phyloP scores from a whole-genome alignment of 306 rosid genomes.

The Pueraria montana region DNA sequence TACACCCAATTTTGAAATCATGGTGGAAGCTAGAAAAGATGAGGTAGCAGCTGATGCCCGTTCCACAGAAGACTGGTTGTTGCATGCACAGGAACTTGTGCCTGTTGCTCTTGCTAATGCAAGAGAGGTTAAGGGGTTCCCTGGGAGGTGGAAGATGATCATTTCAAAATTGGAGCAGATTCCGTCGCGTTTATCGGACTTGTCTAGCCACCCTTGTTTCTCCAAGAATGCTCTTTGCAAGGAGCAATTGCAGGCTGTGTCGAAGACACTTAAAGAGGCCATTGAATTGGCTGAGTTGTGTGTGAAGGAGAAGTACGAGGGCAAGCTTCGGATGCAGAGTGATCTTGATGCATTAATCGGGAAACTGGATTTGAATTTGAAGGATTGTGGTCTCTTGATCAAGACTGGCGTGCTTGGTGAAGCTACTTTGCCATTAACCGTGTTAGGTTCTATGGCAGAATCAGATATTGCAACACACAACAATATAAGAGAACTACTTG shows the following conservation, averaged over 20 bases:
- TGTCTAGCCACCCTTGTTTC: constrained; percentile 97
- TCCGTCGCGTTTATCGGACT: constrained; percentile 79
- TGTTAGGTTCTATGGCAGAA: constrained; percentile 56
- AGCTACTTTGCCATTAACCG: constrained; percentile 66
- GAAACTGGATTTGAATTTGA: constrained; percentile 83
- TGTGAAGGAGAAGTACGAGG: constrained; percentile 77
- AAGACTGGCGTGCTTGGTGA: constrained; percentile 95
- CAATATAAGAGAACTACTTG: constrained; percentile 78
- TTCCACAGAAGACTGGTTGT: constrained; percentile 78
- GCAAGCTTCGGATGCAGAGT: constrained; percentile 94
- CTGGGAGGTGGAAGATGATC: constrained; percentile 90
- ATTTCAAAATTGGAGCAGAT: constrained; percentile 83
- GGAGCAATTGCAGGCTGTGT: constrained; percentile 92
- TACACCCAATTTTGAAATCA: constrained; percentile 52
- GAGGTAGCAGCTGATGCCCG: constrained; percentile 42
- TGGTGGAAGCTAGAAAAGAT: constrained; percentile 70
- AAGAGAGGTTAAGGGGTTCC: constrained; percentile 77
- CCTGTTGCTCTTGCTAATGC: constrained; percentile 76
- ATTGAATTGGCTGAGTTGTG: constrained; percentile 78
- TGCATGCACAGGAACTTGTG: constrained; percentile 72
- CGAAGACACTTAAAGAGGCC: constrained; percentile 65
- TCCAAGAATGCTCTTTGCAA: constrained; percentile 87
- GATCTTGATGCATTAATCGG: constrained; percentile 87
- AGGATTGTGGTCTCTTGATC: constrained; percentile 84
- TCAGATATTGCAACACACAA: constrained; percentile 55